Evolutionary conservation across 2,329 filamentous ascomycete genomes (phyloP).

Genomic region (Incumbomyces delicatus): DNA sequence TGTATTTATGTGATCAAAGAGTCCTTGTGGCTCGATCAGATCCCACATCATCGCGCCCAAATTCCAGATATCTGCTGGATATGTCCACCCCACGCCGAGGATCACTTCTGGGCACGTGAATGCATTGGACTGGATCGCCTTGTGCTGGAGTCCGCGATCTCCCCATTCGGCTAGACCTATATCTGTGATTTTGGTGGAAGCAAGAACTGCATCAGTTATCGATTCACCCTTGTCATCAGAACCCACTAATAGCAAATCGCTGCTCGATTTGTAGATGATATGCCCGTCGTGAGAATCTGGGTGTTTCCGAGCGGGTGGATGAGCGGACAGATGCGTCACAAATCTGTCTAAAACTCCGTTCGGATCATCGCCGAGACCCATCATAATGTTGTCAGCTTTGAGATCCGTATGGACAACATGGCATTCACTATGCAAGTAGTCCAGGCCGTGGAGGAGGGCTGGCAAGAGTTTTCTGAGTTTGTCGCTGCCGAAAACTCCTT

Average conservation of each 20-base stretch:
- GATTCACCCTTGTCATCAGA: slow-evolving; percentile 13
- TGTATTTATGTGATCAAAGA: slow-evolving; percentile 29
- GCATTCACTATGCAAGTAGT: slow-evolving; percentile 34
- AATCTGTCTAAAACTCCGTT: slow-evolving; percentile 25
- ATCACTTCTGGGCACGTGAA: slow-evolving; percentile 35
- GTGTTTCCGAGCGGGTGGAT: slow-evolving; percentile 27
- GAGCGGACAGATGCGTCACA: slow-evolving; percentile 24
- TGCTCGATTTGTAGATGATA: slow-evolving; percentile 27
- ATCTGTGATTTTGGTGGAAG: slow-evolving; percentile 27
- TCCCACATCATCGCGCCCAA: slow-evolving; percentile 32
- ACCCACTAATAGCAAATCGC: slow-evolving; percentile 21
- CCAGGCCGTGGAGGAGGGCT: slow-evolving; percentile 30
- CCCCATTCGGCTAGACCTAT: slow-evolving; percentile 30
- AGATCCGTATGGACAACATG: slow-evolving; percentile 37
- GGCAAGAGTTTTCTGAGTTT: slow-evolving; percentile 28
- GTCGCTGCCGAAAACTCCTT: slow-evolving; percentile 21
- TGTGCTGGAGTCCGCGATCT: slow-evolving; percentile 32
- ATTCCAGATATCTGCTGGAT: slow-evolving; percentile 34
- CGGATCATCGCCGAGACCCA: slow-evolving; percentile 25
- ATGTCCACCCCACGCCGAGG: slow-evolving; percentile 30
- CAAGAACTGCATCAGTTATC: slow-evolving; percentile 15
- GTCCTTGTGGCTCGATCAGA: slow-evolving; percentile 28
- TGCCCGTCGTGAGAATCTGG: slow-evolving; percentile 23
- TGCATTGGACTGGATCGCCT: slow-evolving; percentile 38
- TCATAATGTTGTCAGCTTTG: slow-evolving; percentile 37